Evolutionary conservation across 148 eudicot species (phyloP).

Genomic region (Rhododendron simsii): DNA sequence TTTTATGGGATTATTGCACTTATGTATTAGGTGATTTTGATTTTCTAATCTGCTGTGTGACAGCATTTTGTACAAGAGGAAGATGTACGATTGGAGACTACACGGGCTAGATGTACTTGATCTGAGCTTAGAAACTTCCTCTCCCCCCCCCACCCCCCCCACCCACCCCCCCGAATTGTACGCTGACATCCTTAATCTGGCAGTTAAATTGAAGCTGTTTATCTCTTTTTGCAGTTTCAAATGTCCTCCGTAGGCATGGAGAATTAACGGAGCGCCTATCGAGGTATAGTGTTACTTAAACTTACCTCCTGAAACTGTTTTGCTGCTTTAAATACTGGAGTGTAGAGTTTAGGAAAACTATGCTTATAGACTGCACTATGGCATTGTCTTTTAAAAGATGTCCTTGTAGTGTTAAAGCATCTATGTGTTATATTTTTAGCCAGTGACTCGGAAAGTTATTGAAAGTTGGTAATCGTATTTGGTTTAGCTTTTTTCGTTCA

Average conservation of each 20-base stretch:
- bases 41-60: not conserved
- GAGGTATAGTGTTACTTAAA: constrained; percentile 35
- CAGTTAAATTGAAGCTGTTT: not conserved
- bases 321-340: not conserved
- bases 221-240: constrained; percentile 51
- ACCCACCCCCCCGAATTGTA: too few species aligned
- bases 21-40: not conserved
- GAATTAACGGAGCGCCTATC: constrained; percentile 82
- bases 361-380: not conserved
- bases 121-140: not conserved
- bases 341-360: not conserved
- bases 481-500: not conserved
- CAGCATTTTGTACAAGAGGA: constrained; percentile 57
- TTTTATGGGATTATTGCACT: not conserved
- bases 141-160: too few species aligned
- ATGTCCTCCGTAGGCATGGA: constrained; percentile 73
- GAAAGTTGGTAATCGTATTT: not conserved
- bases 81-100: constrained; percentile 52
- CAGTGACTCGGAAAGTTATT: not conserved
- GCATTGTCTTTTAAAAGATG: not conserved
- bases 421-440: not conserved
- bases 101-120: constrained; percentile 66
- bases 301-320: not conserved
- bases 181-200: not conserved
- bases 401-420: not conserved